phyloP scores from a whole-genome alignment of 2,329 filamentous ascomycete genomes.

The Exophiala dermatitidis region DNA sequence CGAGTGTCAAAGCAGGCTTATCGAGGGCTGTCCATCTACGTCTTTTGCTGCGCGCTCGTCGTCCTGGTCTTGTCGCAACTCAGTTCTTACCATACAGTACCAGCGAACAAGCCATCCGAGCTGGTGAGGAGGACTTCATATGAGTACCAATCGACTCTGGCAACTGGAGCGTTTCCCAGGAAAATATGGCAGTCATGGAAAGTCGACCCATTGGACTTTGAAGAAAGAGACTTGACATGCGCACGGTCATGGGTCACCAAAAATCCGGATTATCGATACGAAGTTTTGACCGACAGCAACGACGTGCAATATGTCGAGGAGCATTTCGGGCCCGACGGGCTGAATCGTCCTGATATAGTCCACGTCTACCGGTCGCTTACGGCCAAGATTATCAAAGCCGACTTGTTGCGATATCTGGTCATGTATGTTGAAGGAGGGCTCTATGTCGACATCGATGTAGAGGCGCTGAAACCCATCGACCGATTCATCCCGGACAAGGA shows the following conservation, averaged over 20 bases:
- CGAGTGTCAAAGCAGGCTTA: constrained; percentile 1
- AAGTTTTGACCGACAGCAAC: constrained; percentile 63
- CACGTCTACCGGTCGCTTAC: constrained; percentile 54
- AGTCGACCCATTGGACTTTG: constrained; percentile 46
- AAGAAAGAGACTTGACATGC: constrained; percentile 53
- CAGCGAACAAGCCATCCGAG: background rate
- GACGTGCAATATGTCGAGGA: constrained; percentile 61
- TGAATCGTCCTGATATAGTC: constrained; percentile 61
- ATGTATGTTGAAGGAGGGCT: constrained; percentile 62
- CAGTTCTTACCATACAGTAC: background rate
- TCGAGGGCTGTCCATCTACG: constrained; percentile 2
- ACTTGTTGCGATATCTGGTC: constrained; percentile 59
- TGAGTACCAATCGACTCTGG: background rate
- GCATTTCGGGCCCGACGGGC: constrained; percentile 57
- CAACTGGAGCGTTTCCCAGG: background rate
- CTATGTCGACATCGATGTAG: constrained; percentile 55
- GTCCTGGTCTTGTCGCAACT: constrained; percentile 1
- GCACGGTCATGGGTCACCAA: constrained; percentile 60
- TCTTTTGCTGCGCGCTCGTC: constrained; percentile 1
- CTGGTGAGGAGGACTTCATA: background rate
- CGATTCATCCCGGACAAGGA: constrained; percentile 51
- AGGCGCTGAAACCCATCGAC: constrained; percentile 47
- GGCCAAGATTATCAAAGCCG: constrained; percentile 60
- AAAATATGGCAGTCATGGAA: constrained; percentile 65
- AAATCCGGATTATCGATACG: constrained; percentile 61